Conservation (phyloP, 768 basidiomycete genomes). For the Lactarius pseudohatsudake region DNA sequence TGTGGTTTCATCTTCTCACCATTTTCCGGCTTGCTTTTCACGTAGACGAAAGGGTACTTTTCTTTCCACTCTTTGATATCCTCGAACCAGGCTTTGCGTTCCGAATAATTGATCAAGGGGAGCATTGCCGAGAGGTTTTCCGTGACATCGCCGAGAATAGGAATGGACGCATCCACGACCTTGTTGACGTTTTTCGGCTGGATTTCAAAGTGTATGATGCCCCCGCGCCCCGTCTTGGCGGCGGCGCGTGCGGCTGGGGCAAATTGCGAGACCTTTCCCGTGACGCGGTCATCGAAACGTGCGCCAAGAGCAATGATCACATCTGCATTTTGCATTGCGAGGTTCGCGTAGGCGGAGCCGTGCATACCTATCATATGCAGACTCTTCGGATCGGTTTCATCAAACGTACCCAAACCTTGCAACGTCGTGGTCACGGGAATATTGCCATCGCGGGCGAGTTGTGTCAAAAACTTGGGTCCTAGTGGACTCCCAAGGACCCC, state of each 20-base stretch:
- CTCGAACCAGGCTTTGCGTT: conserved; percentile 78
- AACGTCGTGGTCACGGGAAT: conserved; percentile 97
- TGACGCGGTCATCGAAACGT: conserved; percentile 97
- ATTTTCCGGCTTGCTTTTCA: conserved; percentile 48
- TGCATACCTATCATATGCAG: conserved; percentile 99
- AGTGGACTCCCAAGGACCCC: conserved; percentile 80
- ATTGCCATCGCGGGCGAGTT: conserved; percentile 80
- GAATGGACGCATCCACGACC: conserved; percentile 91
- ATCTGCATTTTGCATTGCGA: conserved; percentile 97
- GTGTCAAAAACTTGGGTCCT: conserved; percentile 78
- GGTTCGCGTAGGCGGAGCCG: conserved; percentile 94
- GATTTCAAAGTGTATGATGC: conserved; percentile 99
- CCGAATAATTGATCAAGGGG: conserved; percentile 64
- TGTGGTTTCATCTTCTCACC: conserved; percentile 89
- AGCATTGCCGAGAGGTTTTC: conserved; percentile 79
- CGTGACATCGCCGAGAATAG: conserved; percentile 91
- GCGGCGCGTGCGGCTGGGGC: conserved; percentile 90
- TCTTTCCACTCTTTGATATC: conserved; percentile 84
- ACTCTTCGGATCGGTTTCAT: conserved; percentile 82
- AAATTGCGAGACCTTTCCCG: conserved; percentile 84
- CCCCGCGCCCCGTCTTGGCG: conserved; percentile 81
- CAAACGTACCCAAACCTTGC: conserved; percentile 93
- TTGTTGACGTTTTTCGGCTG: conserved; percentile 99
- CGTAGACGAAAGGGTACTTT: conserved; percentile 87
- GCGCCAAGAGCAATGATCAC: conserved; percentile 96